phyloP scores from a whole-genome alignment of 2,329 filamentous ascomycete species.

The Nigrospora oryzae region DNA sequence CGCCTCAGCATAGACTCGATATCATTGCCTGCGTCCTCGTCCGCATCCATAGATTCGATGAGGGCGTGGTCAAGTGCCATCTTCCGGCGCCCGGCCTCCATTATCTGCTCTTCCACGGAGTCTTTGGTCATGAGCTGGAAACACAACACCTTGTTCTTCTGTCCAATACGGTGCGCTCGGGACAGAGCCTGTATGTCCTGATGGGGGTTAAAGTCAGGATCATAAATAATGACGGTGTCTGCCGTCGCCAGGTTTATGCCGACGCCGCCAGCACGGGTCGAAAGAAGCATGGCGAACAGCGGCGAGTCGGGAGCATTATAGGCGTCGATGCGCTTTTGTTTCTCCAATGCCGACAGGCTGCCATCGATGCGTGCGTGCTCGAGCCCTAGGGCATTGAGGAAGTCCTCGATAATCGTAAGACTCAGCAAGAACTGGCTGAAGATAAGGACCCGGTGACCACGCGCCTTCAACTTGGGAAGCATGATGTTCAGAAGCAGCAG shows the following conservation, averaged over 20 bases:
- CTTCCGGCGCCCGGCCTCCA: slow-evolving; percentile 92
- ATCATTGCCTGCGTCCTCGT: slow-evolving; percentile 72
- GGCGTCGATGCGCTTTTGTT: slow-evolving; percentile 88
- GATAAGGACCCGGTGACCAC: slow-evolving; percentile 83
- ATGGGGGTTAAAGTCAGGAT: slow-evolving; percentile 96
- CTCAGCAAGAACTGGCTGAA: slow-evolving; percentile 94
- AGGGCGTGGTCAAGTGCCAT: slow-evolving; percentile 92
- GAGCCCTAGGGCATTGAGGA: slow-evolving; percentile 67
- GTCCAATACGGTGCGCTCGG: slow-evolving; percentile 89
- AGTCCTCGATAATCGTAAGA: slow-evolving; percentile 87
- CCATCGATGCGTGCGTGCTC: slow-evolving; percentile 79
- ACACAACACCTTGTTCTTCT: slow-evolving; percentile 90
- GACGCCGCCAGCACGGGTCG: slow-evolving; percentile 89
- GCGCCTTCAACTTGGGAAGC: slow-evolving; percentile 76
- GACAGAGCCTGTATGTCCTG: slow-evolving; percentile 95
- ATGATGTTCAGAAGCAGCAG: slow-evolving; percentile 76
- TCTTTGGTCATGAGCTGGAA: slow-evolving; percentile 89
- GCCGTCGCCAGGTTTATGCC: slow-evolving; percentile 96
- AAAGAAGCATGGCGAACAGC: slow-evolving; percentile 85
- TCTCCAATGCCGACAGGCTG: slow-evolving; percentile 69
- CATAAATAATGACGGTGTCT: slow-evolving; percentile 95
- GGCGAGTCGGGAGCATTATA: slow-evolving; percentile 81
- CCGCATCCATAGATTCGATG: slow-evolving; percentile 82
- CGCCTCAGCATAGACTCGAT: slow-evolving; percentile 82
- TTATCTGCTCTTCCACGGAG: slow-evolving; percentile 89